Conservation (phyloP, 2,329 filamentous ascomycete genomes). For the Exophiala dermatitidis region DNA sequence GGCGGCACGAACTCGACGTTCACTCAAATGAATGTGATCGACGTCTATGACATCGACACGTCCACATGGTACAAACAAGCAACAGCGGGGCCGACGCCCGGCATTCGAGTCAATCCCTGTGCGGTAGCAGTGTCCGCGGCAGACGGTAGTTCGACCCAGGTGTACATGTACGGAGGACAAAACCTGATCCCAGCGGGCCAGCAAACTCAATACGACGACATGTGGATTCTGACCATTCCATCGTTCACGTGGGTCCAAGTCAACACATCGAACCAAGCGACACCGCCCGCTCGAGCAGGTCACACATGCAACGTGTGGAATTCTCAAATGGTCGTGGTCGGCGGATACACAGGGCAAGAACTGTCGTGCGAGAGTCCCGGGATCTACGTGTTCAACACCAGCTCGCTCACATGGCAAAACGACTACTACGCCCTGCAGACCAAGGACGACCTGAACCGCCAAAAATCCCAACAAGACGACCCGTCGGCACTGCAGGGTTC, state of each 20-base stretch:
- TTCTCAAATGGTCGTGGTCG: conserved; percentile 71
- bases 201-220: conserved; percentile 59
- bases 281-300: conserved; percentile 57
- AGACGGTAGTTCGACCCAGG: conserved; percentile 66
- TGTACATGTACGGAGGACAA: conserved; percentile 73
- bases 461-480: conserved; percentile 46
- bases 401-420: conserved; percentile 60
- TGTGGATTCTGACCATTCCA: conserved; percentile 74
- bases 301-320: conserved; percentile 73
- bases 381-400: conserved; percentile 71
- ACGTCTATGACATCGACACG: conserved; percentile 70
- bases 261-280: conserved; percentile 41
- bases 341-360: conserved; percentile 58
- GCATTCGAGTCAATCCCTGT: conserved; percentile 58
- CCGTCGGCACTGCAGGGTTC: conserved; percentile 52
- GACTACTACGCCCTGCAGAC: conserved; percentile 60
- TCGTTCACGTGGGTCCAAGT: conserved; percentile 74
- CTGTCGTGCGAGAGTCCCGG: conserved; percentile 60
- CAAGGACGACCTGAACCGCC: conserved; percentile 41
- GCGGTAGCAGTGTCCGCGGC: conserved; percentile 66
- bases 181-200: conserved; percentile 57
- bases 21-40: conserved; percentile 63
- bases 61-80: conserved; percentile 67
- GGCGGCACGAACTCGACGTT: conserved; percentile 64
- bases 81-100: conserved; percentile 54